Conservation (phyloP, 2,329 filamentous ascomycete genomes). For the Colletotrichum zoysiae region DNA sequence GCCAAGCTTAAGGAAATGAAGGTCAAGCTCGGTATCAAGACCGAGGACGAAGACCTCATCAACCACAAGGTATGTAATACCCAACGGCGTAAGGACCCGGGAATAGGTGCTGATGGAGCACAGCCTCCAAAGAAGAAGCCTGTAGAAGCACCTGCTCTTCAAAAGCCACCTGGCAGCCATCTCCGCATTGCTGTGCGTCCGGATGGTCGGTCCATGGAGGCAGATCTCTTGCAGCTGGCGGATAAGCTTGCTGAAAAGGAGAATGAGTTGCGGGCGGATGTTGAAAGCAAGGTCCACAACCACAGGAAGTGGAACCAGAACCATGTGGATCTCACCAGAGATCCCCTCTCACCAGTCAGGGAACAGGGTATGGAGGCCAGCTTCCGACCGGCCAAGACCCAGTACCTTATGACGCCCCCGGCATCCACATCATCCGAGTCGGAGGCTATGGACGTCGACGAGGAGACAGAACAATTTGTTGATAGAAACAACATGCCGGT, state of each 20-base stretch:
- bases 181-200: slow-evolving; percentile 77
- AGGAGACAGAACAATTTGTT: slow-evolving; percentile 51
- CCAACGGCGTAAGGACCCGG: not conserved
- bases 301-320: slow-evolving; percentile 93
- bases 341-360: slow-evolving; percentile 83
- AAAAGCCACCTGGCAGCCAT: slow-evolving; percentile 73
- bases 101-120: slow-evolving; percentile 52
- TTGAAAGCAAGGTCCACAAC: slow-evolving; percentile 88
- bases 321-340: slow-evolving; percentile 88
- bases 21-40: slow-evolving; percentile 88
- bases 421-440: slow-evolving; percentile 67
- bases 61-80: slow-evolving; percentile 83
- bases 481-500: slow-evolving; percentile 52
- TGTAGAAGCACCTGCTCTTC: slow-evolving; percentile 69
- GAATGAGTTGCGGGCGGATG: slow-evolving; percentile 82
- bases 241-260: slow-evolving; percentile 86
- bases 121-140: slow-evolving; percentile 80
- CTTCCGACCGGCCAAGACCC: slow-evolving; percentile 79
- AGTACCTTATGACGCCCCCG: slow-evolving; percentile 76
- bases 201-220: slow-evolving; percentile 79
- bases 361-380: slow-evolving; percentile 71
- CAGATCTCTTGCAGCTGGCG: slow-evolving; percentile 81
- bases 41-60: slow-evolving; percentile 92
- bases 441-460: slow-evolving; percentile 65
- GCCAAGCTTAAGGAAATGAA: slow-evolving; percentile 88